Percentiles rank a stretch among this genome's conserved stretches.
phyloP scores from a whole-genome alignment of 176 grass and related monocot species.

The Hordeum vulgare region MorexV3_pseudomolecules_assembly NC_058524.1:388342188-388342687 shows the following conservation, averaged over 20 bases:
- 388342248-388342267: too few species aligned
- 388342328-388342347: background rate
- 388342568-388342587: constrained; percentile 13
- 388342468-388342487: constrained; percentile 35
- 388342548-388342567: constrained; percentile 75
- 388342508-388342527: constrained; percentile 30
- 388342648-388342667: background rate
- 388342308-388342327: too few species aligned
- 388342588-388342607: background rate
- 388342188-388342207: background rate
- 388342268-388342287: too few species aligned
- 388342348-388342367: background rate
- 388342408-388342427: constrained; percentile 51
- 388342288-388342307: too few species aligned
- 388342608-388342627: background rate
- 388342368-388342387: constrained; percentile 44
- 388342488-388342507: constrained; percentile 21
- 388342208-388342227: too few species aligned
- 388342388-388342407: constrained; percentile 60
- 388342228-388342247: too few species aligned
- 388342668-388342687: background rate
- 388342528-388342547: constrained; percentile 44
- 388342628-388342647: constrained; percentile 7
- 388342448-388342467: constrained; percentile 64
- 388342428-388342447: constrained; percentile 50